phyloP scores from a whole-genome alignment of 164 flowering plant species.

The Kingdonia uniflora region DNA sequence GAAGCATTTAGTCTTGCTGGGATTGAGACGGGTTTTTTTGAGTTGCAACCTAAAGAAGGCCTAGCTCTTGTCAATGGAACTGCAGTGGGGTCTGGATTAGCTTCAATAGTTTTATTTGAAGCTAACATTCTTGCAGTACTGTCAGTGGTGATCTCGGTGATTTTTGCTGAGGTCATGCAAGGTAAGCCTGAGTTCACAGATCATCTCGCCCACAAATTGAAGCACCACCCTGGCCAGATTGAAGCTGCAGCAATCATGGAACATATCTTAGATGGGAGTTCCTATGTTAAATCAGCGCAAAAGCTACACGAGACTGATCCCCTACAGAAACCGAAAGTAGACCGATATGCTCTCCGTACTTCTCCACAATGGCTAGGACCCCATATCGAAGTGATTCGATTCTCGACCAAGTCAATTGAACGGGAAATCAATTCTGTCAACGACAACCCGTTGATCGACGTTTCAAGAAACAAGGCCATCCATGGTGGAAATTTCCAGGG shows the following conservation, averaged over 20 bases:
- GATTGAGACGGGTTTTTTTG: conserved; percentile 16
- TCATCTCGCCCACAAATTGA: conserved; percentile 23
- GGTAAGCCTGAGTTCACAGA: conserved; percentile 24
- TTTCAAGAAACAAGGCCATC: conserved; percentile 21
- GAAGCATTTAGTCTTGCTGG: conserved; percentile 20
- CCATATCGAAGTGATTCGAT: conserved; percentile 22
- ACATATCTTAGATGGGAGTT: conserved; percentile 21
- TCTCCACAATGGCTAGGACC: conserved; percentile 17
- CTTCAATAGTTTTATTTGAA: conserved; percentile 18
- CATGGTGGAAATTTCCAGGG: conserved; percentile 33
- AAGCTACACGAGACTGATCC: conserved; percentile 8
- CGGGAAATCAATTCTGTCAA: conserved; percentile 26
- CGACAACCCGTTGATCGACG: conserved; percentile 26
- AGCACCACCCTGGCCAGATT: conserved; percentile 37
- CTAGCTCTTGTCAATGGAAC: conserved; percentile 25
- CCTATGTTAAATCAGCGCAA: conserved; percentile 10
- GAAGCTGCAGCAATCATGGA: conserved; percentile 35
- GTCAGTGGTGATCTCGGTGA: conserved; percentile 22
- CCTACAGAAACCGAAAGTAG: conserved; percentile 13
- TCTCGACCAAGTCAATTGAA: conserved; percentile 20
- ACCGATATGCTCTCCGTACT: conserved; percentile 13
- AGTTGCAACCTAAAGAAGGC: conserved; percentile 21
- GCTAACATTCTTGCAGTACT: conserved; percentile 20
- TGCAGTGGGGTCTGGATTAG: conserved; percentile 23
- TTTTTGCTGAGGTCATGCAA: conserved; percentile 27